Conservation (phyloP, 805 yeast species). For the Zygosaccharomyces bisporus region DNA sequence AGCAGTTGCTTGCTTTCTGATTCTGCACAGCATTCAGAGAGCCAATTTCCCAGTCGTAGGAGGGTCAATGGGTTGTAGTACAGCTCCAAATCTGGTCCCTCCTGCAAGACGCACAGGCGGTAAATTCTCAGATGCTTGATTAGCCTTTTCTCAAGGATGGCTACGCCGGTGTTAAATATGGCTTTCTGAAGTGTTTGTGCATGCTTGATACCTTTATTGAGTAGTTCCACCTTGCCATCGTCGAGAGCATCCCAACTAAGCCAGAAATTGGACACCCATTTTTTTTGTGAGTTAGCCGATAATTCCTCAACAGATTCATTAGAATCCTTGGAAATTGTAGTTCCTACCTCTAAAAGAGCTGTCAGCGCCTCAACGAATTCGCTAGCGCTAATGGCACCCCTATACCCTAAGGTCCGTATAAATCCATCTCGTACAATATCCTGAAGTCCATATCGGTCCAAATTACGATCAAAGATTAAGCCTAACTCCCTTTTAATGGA, state of each 20-base stretch:
- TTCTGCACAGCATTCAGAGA: constrained; percentile 84
- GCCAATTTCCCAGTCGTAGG: constrained; percentile 83
- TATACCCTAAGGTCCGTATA: constrained; percentile 77
- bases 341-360: constrained; percentile 74
- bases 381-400: constrained; percentile 84
- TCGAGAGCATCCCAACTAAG: constrained; percentile 62
- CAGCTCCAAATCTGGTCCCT: constrained; percentile 74
- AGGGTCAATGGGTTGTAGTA: constrained; percentile 86
- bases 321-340: constrained; percentile 23
- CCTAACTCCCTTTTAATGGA: constrained; percentile 70
- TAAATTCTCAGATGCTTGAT: constrained; percentile 76
- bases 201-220: constrained; percentile 59
- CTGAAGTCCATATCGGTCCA: constrained; percentile 74
- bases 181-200: constrained; percentile 84
- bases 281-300: constrained; percentile 47
- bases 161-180: constrained; percentile 82
- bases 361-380: constrained; percentile 88
- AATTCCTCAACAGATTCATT: constrained; percentile 21
- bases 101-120: constrained; percentile 82
- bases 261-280: constrained; percentile 76
- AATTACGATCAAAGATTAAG: constrained; percentile 61
- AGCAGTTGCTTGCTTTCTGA: constrained; percentile 56
- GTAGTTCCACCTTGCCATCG: constrained; percentile 37
- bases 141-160: constrained; percentile 77
- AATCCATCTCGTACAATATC: constrained; percentile 85